Percentiles rank a stretch among this genome's conserved stretches.
phyloP scores from a whole-genome alignment of 345 rosid species.

The Heritiera fomes region DNA sequence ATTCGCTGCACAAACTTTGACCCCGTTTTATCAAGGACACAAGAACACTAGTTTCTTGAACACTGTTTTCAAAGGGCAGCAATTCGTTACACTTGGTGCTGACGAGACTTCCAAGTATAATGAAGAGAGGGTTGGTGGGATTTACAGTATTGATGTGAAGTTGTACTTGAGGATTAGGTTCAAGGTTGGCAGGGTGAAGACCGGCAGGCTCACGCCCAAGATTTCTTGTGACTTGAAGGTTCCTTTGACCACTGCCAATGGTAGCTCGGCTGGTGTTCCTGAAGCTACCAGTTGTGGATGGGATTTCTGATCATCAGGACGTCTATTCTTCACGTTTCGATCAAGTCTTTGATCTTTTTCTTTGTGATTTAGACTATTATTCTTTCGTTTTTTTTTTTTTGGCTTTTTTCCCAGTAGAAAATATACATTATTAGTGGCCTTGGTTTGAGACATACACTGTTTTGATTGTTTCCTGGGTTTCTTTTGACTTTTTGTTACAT shows the following conservation, averaged over 20 bases:
- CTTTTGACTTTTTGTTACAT: not conserved
- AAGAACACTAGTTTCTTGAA: conserved; percentile 60
- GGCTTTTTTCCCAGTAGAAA: not conserved
- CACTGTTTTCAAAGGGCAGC: conserved; percentile 45
- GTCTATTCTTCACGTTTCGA: not conserved
- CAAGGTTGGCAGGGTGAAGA: conserved; percentile 58
- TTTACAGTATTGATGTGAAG: conserved; percentile 54
- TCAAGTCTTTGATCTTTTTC: not conserved
- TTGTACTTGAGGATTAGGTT: conserved; percentile 58
- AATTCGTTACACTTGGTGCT: conserved; percentile 31
- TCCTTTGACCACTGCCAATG: conserved; percentile 40
- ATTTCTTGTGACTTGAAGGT: conserved; percentile 61
- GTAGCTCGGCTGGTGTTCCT: conserved; percentile 23
- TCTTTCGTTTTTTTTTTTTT: not conserved
- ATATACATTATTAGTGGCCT: not conserved
- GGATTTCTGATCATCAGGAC: conserved; percentile 36
- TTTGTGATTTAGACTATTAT: not conserved
- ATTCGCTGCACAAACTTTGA: conserved; percentile 29
- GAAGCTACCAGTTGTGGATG: conserved; percentile 48
- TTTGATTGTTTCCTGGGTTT: not conserved
- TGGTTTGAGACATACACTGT: not conserved
- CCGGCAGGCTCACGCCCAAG: conserved; percentile 49
- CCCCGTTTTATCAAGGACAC: conserved; percentile 77
- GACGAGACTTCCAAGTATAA: conserved; percentile 31
- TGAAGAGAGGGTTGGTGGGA: conserved; percentile 39